Base-by-base conservation (phyloP, 2,329 filamentous ascomycete genomes). In the Diaporthe destruens region DNA sequence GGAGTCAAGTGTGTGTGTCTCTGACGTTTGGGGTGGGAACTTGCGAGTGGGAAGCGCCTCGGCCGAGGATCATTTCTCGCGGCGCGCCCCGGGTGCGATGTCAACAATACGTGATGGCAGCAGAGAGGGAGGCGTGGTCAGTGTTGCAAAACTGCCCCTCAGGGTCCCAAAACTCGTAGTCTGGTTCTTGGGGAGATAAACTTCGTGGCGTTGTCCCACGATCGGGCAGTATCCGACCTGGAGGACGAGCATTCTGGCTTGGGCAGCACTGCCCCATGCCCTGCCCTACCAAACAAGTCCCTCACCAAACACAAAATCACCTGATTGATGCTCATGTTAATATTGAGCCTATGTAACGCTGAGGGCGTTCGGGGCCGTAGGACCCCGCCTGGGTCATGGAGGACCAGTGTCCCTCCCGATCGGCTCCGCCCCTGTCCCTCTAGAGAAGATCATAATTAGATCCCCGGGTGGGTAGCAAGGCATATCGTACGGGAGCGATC, bases 281-380 rank as follows among this genome's bases (percentile, higher is more conserved):
- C 39, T 51, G 25, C 29, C 25, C 44, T 34, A 11, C 42, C 59
- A 65, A 63, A 11, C 8, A 3, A 29, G 29, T 29, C 29, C 11
- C 18, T 34, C 29, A 49, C 44, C n/a, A 34, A 36, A 42, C 3
- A 1, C 29, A 3, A 6, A 65, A 65, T 65, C 61, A 34, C 44
- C 61, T 51, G 61, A 65, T 65, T 23, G 61, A 65, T 36, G n/a
- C 61, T 65, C 61, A 36, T 16, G 1, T 51, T 18, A 36, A 25
- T 51, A 51, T 65, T 51, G 61, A 65, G 20, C 23, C 25, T 8
- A 65, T 36, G 61, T 65, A 65, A 65, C 61, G 44, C 51, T 51
- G 25, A 65, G 61, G 32, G 61, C 29, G 29, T 51, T 51, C 20
- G 47, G n/a, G 6, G 25, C 29, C 29, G 18, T 14, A 51, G 12